Evolutionary conservation across 2,329 filamentous ascomycete species (phyloP).

Genomic region (Dothiorella sarmentorum): DNA sequence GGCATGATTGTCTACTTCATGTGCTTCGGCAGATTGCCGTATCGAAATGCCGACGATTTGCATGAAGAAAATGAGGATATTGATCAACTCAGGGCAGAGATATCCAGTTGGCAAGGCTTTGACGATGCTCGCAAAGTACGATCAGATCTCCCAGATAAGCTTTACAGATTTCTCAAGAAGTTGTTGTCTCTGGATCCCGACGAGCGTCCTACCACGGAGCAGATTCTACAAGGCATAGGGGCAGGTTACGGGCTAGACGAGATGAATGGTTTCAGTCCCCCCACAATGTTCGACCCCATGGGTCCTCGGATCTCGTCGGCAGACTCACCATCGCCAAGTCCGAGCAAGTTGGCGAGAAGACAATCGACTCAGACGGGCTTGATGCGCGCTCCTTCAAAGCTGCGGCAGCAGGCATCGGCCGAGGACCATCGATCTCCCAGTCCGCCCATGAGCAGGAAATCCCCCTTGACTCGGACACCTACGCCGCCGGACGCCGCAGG

Average conservation of each 20-base stretch:
- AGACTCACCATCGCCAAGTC: constrained; percentile 39
- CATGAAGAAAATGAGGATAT: constrained; percentile 92
- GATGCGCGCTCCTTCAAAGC: constrained; percentile 33
- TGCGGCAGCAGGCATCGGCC: constrained; percentile 30
- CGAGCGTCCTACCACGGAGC: constrained; percentile 77
- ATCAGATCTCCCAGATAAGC: constrained; percentile 76
- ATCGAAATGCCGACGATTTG: constrained; percentile 75
- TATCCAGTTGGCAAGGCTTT: constrained; percentile 83
- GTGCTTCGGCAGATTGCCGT: constrained; percentile 88
- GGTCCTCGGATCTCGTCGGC: constrained; percentile 42
- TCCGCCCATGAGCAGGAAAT: constrained; percentile 23
- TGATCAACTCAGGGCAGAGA: constrained; percentile 79
- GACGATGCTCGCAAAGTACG: constrained; percentile 70
- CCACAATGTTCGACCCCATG: constrained; percentile 33
- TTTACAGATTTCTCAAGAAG: constrained; percentile 80
- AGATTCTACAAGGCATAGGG: constrained; percentile 77
- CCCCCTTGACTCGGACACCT: not conserved
- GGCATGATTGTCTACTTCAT: constrained; percentile 99
- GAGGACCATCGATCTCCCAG: constrained; percentile 33
- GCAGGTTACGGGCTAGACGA: constrained; percentile 56
- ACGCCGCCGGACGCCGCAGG: constrained; percentile 9
- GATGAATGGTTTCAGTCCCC: constrained; percentile 38
- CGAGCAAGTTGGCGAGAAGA: constrained; percentile 25
- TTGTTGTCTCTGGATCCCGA: constrained; percentile 74
- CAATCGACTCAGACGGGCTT: constrained; percentile 23